Conservation (phyloP, 495 filamentous ascomycete genomes). For the Podospora conica region DNA sequence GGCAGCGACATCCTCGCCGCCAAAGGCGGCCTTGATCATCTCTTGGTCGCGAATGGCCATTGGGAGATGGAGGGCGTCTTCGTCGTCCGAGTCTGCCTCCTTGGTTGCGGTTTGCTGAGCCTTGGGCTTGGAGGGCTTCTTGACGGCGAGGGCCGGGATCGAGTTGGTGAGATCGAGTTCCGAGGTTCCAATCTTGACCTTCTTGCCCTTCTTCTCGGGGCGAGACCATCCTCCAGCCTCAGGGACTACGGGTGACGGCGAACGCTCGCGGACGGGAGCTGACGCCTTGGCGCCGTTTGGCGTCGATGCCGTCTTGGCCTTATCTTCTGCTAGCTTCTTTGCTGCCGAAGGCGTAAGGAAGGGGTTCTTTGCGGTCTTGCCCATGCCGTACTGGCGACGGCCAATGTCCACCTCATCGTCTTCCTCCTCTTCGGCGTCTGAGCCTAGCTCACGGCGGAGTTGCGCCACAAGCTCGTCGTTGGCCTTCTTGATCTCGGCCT, state of each 20-base stretch:
- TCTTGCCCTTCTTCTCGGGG: conserved; percentile 26
- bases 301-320: not conserved
- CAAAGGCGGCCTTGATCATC: conserved; percentile 79
- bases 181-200: conserved; percentile 21
- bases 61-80: conserved; percentile 50
- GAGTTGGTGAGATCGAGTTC: conserved; percentile 39
- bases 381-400: conserved; percentile 59
- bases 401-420: conserved; percentile 56
- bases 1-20: conserved; percentile 77
- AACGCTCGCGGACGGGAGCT: conserved; percentile 2
- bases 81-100: conserved; percentile 46
- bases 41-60: conserved; percentile 71
- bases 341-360: conserved; percentile 5
- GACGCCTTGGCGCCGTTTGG: not conserved
- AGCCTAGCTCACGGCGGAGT: conserved; percentile 64
- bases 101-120: not conserved
- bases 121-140: conserved; percentile 16
- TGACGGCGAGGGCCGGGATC: conserved; percentile 23
- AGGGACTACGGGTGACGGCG: conserved; percentile 6
- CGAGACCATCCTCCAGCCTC: conserved; percentile 34
- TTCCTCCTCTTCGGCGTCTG: conserved; percentile 47
- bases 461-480: conserved; percentile 77
- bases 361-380: conserved; percentile 21
- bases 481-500: conserved; percentile 63
- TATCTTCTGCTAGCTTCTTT: conserved; percentile 6